These are phyloP conservation scores for Colletotrichum tropicicola DNA, from an alignment of 2,329 filamentous ascomycete genomes.

Conservation along the genomic window DNA sequence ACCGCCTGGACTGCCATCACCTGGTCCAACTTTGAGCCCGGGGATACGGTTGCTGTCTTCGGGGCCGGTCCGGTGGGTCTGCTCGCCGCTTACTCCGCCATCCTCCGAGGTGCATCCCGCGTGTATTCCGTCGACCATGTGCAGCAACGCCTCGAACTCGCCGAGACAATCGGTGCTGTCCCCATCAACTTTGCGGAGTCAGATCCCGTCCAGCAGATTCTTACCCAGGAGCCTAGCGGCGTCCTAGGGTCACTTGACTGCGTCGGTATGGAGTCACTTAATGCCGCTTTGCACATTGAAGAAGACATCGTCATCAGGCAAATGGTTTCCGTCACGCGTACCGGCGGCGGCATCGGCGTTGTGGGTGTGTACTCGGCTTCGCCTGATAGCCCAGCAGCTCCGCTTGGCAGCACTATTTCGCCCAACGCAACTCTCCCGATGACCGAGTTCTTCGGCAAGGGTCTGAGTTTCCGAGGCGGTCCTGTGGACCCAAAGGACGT, in stretches of 20 bases:
- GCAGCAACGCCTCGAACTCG: constrained; percentile 30
- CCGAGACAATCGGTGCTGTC: constrained; percentile 30
- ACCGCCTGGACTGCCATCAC: constrained; percentile 65
- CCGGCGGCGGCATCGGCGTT: constrained; percentile 33
- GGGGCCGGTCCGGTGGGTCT: constrained; percentile 71
- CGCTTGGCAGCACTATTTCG: constrained; percentile 13
- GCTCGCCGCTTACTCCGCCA: constrained; percentile 49
- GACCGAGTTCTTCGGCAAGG: background rate
- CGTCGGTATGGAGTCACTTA: constrained; percentile 31
- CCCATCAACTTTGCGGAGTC: constrained; percentile 31
- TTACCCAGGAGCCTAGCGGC: constrained; percentile 20
- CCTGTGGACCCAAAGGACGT: background rate
- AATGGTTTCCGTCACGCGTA: constrained; percentile 21
- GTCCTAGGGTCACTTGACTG: constrained; percentile 32
- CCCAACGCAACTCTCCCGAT: background rate
- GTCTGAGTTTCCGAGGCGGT: background rate
- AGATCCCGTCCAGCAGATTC: constrained; percentile 29
- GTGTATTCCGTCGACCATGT: constrained; percentile 35
- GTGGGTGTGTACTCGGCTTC: constrained; percentile 31
- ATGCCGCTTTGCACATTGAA: constrained; percentile 22
- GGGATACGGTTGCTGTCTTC: constrained; percentile 70
- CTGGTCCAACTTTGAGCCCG: constrained; percentile 65
- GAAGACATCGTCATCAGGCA: constrained; percentile 29
- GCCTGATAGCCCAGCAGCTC: constrained; percentile 24
- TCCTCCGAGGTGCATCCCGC: constrained; percentile 34